These are phyloP conservation scores for Fusarium begoniae DNA, from an alignment of 2,329 filamentous ascomycete species.

Conservation along the genomic window DNA sequence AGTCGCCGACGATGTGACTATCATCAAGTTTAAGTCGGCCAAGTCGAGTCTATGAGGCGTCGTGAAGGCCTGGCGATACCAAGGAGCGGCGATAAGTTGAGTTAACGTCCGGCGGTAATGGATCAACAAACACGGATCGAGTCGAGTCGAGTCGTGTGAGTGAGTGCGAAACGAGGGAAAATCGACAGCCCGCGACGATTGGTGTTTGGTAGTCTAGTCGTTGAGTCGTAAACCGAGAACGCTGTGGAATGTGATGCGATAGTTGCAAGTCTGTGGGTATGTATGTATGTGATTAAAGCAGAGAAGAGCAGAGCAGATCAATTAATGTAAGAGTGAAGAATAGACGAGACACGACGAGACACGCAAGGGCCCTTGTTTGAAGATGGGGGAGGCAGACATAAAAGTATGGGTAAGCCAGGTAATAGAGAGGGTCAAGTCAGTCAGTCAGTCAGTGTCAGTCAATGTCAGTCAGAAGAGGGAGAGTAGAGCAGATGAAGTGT, in stretches of 20 bases:
- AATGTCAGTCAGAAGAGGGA: slow-evolving; percentile 4
- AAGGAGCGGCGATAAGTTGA: slow-evolving; percentile 26
- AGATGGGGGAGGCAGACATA: slow-evolving; percentile 14
- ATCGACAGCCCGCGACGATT: slow-evolving; percentile 45
- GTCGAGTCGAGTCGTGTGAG: slow-evolving; percentile 10
- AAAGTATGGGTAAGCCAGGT: neutral
- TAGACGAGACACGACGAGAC: slow-evolving; percentile 12
- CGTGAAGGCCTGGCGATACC: slow-evolving; percentile 14
- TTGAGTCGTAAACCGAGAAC: slow-evolving; percentile 30
- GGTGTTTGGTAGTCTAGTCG: slow-evolving; percentile 14
- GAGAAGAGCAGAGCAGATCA: slow-evolving; percentile 22
- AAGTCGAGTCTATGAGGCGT: slow-evolving; percentile 1
- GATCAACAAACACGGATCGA: slow-evolving; percentile 14
- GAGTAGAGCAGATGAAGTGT: neutral
- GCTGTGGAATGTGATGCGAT: slow-evolving; percentile 14
- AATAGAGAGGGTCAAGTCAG: neutral
- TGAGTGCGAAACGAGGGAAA: slow-evolving; percentile 33
- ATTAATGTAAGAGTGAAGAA: slow-evolving; percentile 24
- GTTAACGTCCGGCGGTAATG: slow-evolving; percentile 1
- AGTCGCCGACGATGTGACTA: slow-evolving; percentile 26
- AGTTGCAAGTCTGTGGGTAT: slow-evolving; percentile 15
- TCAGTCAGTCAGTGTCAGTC: neutral
- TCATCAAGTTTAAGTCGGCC: neutral
- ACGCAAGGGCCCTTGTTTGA: slow-evolving; percentile 25
- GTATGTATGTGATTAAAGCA: slow-evolving; percentile 21